Base-by-base conservation (phyloP, 1,139 yeast genomes). In the Saccharomycopsis crataegensis region DNA sequence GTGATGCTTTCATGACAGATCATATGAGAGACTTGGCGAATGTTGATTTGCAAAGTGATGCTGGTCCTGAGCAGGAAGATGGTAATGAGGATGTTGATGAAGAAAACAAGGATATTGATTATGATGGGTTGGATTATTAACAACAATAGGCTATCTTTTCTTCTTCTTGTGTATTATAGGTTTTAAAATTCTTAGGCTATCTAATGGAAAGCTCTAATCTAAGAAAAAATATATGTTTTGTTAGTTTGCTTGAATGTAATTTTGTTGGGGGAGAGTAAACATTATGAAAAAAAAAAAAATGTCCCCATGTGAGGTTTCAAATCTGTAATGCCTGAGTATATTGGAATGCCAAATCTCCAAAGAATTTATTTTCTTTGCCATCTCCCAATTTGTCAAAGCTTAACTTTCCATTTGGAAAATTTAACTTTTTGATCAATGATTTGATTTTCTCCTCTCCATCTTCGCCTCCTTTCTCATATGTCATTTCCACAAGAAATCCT, bases 401-500 rank as follows among this genome's bases (percentile, higher is more conserved):
- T 37, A 76, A 58, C n/a, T 62, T 67, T 0, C 79, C 80, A 40
- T 40, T 14, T 0, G 79, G 78, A 16, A 75, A 71, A 17, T 69
- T 68, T 59, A 75, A 75, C 57, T 70, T 72, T 3, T 59, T 54
- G 3, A 69, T 62, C n/a, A 76, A 64, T 11, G 61, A 62, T 6
- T 63, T 64, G 50, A 76, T 69, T 49, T 55, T 56, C 16, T 59
- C 58, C 28, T 52, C 57, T 34, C 54, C 49, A 12, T 49, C 31
- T 12, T 50, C 56, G 34, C 57, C 62, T 38, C 45, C 31, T 41
- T 56, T 51, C 34, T 54, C 57, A 16, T 63, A 69, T 51, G 77
- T 80, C 4, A 85, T 72, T 58, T 84, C 86, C 37, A 86, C 75
- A 50, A 87, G 64, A 45, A 87, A 73, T 0, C 91, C 91, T 57